phyloP scores from a whole-genome alignment of 371 early-diverging fungal genomes.

The Syncephalastrum sp. region DNA sequence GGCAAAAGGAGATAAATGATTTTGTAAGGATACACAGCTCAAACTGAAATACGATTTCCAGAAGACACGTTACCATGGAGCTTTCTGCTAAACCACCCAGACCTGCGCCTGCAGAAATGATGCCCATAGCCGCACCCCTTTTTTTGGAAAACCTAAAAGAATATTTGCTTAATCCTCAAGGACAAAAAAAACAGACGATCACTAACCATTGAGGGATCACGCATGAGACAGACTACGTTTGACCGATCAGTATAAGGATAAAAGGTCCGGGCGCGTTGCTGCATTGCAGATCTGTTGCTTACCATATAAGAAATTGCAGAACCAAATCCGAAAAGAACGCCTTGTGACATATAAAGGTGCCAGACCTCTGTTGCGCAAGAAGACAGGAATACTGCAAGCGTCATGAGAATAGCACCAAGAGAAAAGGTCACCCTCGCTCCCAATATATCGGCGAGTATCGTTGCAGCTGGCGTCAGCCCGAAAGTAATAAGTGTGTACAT shows the following conservation, averaged over 20 bases:
- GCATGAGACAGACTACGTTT: conserved; percentile 20
- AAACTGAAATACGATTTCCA: too few relatives aligned
- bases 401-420: conserved; percentile 44
- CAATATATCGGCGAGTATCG: conserved; percentile 28
- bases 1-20: not conserved
- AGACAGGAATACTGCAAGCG: conserved; percentile 46
- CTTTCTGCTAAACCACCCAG: conserved; percentile 62
- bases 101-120: conserved; percentile 75
- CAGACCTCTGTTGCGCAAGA: conserved; percentile 47
- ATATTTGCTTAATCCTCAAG: too few relatives aligned
- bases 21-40: not conserved
- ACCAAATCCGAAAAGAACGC: conserved; percentile 51
- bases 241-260: too few relatives aligned
- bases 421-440: conserved; percentile 38
- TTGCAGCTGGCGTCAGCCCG: conserved; percentile 40
- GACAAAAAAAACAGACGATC: too few relatives aligned
- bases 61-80: conserved; percentile 26
- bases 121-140: conserved; percentile 61
- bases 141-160: conserved; percentile 43
- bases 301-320: conserved; percentile 39
- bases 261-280: too few relatives aligned
- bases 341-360: conserved; percentile 59
- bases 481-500: conserved; percentile 38
- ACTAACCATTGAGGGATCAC: conserved; percentile 34
- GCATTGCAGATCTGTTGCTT: conserved; percentile 1